Conservation (phyloP, 2,329 filamentous ascomycete species). For the Calonectria leucothoes region DNA sequence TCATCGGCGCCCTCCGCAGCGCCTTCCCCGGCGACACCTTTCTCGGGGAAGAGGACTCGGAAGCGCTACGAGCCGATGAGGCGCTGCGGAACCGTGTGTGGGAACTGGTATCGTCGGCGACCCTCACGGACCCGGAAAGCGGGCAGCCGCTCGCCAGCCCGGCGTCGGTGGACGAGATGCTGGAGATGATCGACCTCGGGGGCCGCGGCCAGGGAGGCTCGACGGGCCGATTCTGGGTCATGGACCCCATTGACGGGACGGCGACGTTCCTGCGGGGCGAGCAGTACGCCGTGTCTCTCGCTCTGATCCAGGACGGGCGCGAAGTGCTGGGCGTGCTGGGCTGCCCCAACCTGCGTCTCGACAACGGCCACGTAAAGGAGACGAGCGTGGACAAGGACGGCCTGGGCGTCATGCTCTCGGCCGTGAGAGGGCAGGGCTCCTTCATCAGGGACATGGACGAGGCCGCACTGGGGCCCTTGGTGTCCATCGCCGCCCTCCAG, state of each 20-base stretch:
- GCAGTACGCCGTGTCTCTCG: constrained; percentile 72
- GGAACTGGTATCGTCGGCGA: constrained; percentile 57
- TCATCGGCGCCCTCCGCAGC: constrained; percentile 66
- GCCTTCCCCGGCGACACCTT: constrained; percentile 68
- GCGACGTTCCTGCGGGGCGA: constrained; percentile 69
- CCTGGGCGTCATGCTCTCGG: constrained; percentile 51
- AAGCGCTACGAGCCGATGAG: constrained; percentile 60
- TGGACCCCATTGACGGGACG: constrained; percentile 75
- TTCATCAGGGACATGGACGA: constrained; percentile 41
- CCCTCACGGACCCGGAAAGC: constrained; percentile 20
- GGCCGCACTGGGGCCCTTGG: constrained; percentile 29
- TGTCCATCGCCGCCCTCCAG: constrained; percentile 34
- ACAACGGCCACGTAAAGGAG: constrained; percentile 50
- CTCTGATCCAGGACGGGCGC: constrained; percentile 66
- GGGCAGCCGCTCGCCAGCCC: constrained; percentile 51
- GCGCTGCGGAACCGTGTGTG: constrained; percentile 65
- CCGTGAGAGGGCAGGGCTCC: constrained; percentile 47
- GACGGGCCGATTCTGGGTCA: constrained; percentile 65
- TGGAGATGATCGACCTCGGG: constrained; percentile 71
- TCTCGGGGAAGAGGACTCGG: constrained; percentile 70
- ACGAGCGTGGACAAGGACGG: constrained; percentile 46
- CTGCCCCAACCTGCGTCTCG: constrained; percentile 67
- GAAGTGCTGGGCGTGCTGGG: constrained; percentile 70
- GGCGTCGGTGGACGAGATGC: constrained; percentile 63
- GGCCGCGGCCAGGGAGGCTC: constrained; percentile 52